Base-by-base conservation (phyloP, 345 rosid species). In the Cardamine occulta region DNA sequence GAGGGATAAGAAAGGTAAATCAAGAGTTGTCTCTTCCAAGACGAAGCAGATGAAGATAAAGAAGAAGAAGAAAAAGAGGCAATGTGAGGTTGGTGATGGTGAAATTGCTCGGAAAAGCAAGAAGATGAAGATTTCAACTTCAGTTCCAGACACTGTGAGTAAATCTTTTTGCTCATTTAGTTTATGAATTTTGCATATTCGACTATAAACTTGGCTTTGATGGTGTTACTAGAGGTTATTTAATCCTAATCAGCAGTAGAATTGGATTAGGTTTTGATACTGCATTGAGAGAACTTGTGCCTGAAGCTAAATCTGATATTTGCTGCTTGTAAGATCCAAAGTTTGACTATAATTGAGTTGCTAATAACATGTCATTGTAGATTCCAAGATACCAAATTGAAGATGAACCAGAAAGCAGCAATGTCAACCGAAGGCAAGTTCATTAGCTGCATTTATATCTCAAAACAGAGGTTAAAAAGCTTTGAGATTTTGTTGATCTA, bases 1-100 rank as follows among this genome's bases (percentile, higher is more conserved):
- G 34, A 84, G 87, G 74, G 97, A 91, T 31, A 90, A 87, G 88
- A 90, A 86, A 59, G 96, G 91, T 3, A 90, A 86, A 68, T 83
- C 91, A 2, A 80, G 84, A 40, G 49, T 62, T 49, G 44, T 71
- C 63, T 81, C 84, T 11, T 78, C 85, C 26, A 91, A 81, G 88
- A 64, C 21, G 13, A 72, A 34, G 70, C 44, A 29, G 51, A 23
- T 7, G 42, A 87, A 76, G 86, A 74, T 26, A 73, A 75, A 59
- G 10, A 35, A 34, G 10, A 34, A 35, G 66, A 73, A 14, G 68
- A 77, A 64, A 6, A 78, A 72, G 32, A 91, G 90, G 88, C 86
- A 86, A 76, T 79, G 79, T 63, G 82, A 74, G 54, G 77, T 47
- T 0, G 63, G 44, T 42, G 88, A 85, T 68, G 81, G 60, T 32